Evolutionary conservation across 176 grass and related monocot species (phyloP).

Genomic region (Oryza glaberrima): DNA sequence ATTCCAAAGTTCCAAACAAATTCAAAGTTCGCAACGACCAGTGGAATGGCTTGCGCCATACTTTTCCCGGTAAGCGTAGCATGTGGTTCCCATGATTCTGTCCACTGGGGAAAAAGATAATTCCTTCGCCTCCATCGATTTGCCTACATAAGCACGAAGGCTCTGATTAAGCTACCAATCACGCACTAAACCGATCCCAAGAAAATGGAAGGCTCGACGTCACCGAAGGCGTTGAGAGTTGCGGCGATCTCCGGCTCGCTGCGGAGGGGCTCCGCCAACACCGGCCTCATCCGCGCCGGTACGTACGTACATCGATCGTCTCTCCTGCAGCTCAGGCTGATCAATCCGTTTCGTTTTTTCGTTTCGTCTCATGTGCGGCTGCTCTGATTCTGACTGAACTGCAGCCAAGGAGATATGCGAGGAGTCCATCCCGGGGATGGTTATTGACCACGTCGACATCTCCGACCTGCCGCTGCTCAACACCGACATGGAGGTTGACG

Average conservation of each 20-base stretch:
- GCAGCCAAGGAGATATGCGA: conserved; percentile 68
- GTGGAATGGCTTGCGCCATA: background rate
- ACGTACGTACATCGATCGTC: background rate
- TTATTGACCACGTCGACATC: conserved; percentile 74
- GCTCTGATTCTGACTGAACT: conserved; percentile 22
- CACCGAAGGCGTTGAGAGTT: conserved; percentile 23
- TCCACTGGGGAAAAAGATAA: background rate
- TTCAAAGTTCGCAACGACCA: conserved; percentile 15
- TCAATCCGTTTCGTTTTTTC: background rate
- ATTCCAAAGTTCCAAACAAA: background rate
- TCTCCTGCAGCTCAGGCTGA: background rate
- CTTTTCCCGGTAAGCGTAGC: background rate
- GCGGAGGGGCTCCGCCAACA: conserved; percentile 56
- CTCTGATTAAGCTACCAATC: background rate
- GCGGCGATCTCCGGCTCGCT: conserved; percentile 70
- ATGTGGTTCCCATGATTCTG: background rate
- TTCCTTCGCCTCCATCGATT: background rate
- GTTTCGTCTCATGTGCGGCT: background rate
- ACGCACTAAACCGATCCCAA: background rate
- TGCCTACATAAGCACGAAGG: background rate
- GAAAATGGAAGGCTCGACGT: background rate
- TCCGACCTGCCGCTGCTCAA: conserved; percentile 74
- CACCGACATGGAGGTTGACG: conserved; percentile 75
- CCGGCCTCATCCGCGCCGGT: conserved; percentile 77
- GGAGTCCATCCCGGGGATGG: conserved; percentile 64